These are phyloP conservation scores for Detonula confervacea DNA, from an alignment of 352 stramenopile genomes.

Conservation along the genomic window DNA sequence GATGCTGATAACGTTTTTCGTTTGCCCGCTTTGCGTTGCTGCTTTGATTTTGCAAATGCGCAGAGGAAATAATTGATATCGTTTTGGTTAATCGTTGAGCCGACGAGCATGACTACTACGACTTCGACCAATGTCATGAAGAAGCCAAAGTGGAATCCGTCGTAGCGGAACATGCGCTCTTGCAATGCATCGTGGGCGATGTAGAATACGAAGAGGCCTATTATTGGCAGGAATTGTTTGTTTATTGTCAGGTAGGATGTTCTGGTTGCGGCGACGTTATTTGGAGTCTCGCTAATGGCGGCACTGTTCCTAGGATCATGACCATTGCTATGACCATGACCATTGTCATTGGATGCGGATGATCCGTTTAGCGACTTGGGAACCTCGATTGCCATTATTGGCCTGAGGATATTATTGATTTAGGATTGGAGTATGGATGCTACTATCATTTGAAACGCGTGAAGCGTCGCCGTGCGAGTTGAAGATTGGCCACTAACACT, in stretches of 20 bases:
- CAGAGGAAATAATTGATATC: not conserved
- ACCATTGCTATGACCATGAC: not conserved
- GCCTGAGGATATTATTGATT: too few relatives aligned
- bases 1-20: slow-evolving; percentile 4
- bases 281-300: too few relatives aligned
- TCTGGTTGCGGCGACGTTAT: not conserved
- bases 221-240: slow-evolving; percentile 20
- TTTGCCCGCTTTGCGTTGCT: too few relatives aligned
- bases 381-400: slow-evolving; percentile 18
- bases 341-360: not conserved
- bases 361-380: not conserved
- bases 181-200: slow-evolving; percentile 63
- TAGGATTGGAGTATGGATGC: too few relatives aligned
- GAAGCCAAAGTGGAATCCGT: slow-evolving; percentile 60
- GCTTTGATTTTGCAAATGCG: slow-evolving; percentile 3
- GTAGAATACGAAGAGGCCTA: slow-evolving; percentile 64
- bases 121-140: slow-evolving; percentile 67
- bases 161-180: slow-evolving; percentile 61
- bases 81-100: slow-evolving; percentile 9
- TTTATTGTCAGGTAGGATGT: not conserved
- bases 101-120: slow-evolving; percentile 50
- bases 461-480: too few relatives aligned
- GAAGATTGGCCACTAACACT: too few relatives aligned
- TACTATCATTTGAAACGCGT: too few relatives aligned
- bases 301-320: slow-evolving; percentile 3